Evolutionary conservation across 1,139 yeast species (phyloP).

Genomic region (Nakaseomyces kungkrabaensis): DNA sequence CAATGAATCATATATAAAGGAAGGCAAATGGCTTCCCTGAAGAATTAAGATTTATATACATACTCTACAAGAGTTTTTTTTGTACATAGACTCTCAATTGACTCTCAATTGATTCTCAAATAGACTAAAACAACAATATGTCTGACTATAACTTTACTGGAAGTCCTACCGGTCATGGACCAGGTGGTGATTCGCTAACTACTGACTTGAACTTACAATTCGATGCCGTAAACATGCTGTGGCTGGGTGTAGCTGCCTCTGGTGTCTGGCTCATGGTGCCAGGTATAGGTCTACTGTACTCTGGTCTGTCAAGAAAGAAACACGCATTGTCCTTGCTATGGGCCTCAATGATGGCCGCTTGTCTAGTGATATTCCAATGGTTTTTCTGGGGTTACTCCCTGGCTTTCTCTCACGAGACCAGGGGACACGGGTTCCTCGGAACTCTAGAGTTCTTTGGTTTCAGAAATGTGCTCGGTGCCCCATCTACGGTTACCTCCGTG

Average conservation of each 20-base stretch:
- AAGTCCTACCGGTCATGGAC: constrained; percentile 46
- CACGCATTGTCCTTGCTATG: constrained; percentile 84
- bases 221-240: constrained; percentile 72
- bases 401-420: constrained; percentile 62
- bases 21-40: too few species aligned
- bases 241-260: constrained; percentile 70
- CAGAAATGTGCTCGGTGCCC: constrained; percentile 74
- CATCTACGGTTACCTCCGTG: constrained; percentile 50
- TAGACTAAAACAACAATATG: constrained; percentile 4
- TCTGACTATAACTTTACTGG: constrained; percentile 31
- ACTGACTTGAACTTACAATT: constrained; percentile 67
- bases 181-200: constrained; percentile 73
- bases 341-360: constrained; percentile 88
- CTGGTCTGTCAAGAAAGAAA: constrained; percentile 85
- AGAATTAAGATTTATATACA: too few species aligned
- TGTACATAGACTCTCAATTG: too few species aligned
- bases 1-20: too few species aligned
- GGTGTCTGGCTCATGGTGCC: constrained; percentile 93
- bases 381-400: constrained; percentile 95
- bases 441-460: constrained; percentile 70
- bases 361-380: constrained; percentile 85
- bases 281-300: constrained; percentile 82
- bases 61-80: too few species aligned
- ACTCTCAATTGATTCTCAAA: neutral
- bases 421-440: constrained; percentile 61